phyloP scores from a whole-genome alignment of 345 rosid genomes.

The Eucalyptus coolabah region DNA sequence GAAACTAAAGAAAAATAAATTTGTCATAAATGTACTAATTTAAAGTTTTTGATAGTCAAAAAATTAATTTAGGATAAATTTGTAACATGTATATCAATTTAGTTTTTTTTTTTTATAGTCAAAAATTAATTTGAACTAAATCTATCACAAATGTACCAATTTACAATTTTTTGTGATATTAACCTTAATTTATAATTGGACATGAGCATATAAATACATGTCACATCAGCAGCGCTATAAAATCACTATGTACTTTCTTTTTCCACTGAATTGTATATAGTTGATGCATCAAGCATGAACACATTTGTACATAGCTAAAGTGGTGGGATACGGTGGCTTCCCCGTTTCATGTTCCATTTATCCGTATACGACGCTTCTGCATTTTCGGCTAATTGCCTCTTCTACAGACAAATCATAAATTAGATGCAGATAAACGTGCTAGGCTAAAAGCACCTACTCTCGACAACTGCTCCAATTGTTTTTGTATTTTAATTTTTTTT shows the following conservation, averaged over 20 bases:
- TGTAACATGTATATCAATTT: too few relatives aligned
- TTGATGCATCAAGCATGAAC: neutral
- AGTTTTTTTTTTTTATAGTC: too few relatives aligned
- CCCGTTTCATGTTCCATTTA: neutral
- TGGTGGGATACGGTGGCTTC: neutral
- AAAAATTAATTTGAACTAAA: too few relatives aligned
- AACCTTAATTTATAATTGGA: neutral
- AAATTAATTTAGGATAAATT: too few relatives aligned
- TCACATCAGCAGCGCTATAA: neutral
- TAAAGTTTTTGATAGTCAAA: too few relatives aligned
- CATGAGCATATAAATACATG: neutral
- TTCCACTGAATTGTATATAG: neutral
- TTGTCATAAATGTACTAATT: too few relatives aligned
- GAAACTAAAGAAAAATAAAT: too few relatives aligned
- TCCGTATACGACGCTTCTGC: neutral
- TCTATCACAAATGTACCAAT: fast-evolving
- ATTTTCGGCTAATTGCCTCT: neutral
- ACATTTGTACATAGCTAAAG: neutral
- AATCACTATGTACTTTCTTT: neutral
- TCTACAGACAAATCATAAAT: neutral
- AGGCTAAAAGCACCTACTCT: neutral
- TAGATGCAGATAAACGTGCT: neutral
- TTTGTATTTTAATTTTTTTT: too few relatives aligned
- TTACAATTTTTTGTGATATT: too few relatives aligned
- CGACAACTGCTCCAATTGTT: neutral